Percentiles rank a stretch among this genome's conserved stretches.
These are phyloP conservation scores for Bruguiera gymnorhiza DNA, from an alignment of 345 rosid species.

Conservation along the genomic window DNA sequence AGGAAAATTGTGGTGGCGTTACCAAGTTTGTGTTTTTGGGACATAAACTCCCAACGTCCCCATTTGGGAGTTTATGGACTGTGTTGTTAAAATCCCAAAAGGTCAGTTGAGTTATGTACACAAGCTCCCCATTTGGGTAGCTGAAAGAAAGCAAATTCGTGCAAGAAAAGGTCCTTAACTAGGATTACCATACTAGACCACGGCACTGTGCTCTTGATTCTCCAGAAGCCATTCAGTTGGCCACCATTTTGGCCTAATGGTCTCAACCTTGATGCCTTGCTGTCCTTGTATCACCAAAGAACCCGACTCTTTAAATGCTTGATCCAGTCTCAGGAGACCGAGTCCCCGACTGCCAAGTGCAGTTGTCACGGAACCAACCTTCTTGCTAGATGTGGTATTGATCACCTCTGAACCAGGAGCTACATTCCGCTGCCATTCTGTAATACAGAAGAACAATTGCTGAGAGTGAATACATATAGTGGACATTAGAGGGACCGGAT, in stretches of 20 bases:
- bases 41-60: no score
- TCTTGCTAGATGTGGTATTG: constrained; percentile 55
- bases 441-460: constrained; percentile 5
- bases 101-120: no score
- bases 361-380: constrained; percentile 64
- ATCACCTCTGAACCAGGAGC: constrained; percentile 65
- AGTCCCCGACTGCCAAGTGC: constrained; percentile 69
- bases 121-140: no score
- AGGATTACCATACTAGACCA: constrained; percentile 25
- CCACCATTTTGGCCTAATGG: constrained; percentile 81
- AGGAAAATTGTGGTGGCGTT: no score
- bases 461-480: not conserved
- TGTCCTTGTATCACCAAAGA: constrained; percentile 45
- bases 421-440: constrained; percentile 58
- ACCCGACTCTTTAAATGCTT: constrained; percentile 46
- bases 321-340: constrained; percentile 68
- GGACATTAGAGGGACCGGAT: not conserved
- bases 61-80: no score
- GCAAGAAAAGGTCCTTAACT: no score
- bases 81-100: no score
- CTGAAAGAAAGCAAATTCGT: no score
- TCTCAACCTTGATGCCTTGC: constrained; percentile 60
- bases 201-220: constrained; percentile 34
- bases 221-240: constrained; percentile 64
- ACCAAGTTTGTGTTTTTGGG: no score